phyloP scores from a whole-genome alignment of 805 yeast genomes.

The Nakazawaea wickerhamii region DNA sequence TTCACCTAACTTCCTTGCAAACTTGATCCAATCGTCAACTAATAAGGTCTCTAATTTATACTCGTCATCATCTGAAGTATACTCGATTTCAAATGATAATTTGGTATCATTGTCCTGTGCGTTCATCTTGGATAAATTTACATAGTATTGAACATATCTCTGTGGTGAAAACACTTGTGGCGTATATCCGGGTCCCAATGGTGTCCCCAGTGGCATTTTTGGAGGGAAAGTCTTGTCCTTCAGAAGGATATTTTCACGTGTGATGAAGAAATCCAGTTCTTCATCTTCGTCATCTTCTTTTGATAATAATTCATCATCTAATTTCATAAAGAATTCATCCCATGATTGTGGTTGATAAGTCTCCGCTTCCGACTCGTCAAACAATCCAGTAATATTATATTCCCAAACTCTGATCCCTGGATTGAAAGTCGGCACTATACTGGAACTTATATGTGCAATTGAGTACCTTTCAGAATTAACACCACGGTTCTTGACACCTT shows the following conservation, averaged over 20 bases:
- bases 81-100: slow-evolving; percentile 61
- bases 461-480: slow-evolving; percentile 53
- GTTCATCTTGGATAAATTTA: slow-evolving; percentile 41
- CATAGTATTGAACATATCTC: slow-evolving; percentile 66
- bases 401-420: slow-evolving; percentile 86
- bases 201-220: slow-evolving; percentile 45
- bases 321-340: slow-evolving; percentile 48
- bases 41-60: slow-evolving; percentile 49
- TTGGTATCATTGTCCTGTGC: slow-evolving; percentile 35
- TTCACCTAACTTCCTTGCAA: slow-evolving; percentile 49
- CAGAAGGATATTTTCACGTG: slow-evolving; percentile 9
- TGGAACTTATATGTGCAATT: slow-evolving; percentile 63
- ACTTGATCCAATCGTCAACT: slow-evolving; percentile 56
- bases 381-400: slow-evolving; percentile 61
- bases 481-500: slow-evolving; percentile 40
- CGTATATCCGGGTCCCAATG: slow-evolving; percentile 72
- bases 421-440: slow-evolving; percentile 79
- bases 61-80: slow-evolving; percentile 58
- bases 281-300: slow-evolving; percentile 23
- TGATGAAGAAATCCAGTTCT: slow-evolving; percentile 5
- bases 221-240: slow-evolving; percentile 60
- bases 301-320: slow-evolving; percentile 30
- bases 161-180: slow-evolving; percentile 71
- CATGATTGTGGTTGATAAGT: slow-evolving; percentile 39
- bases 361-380: slow-evolving; percentile 15